Base-by-base conservation (phyloP, 1,284 basidiomycete genomes). In the Anthracocystis panici-leucophaei region DNA sequence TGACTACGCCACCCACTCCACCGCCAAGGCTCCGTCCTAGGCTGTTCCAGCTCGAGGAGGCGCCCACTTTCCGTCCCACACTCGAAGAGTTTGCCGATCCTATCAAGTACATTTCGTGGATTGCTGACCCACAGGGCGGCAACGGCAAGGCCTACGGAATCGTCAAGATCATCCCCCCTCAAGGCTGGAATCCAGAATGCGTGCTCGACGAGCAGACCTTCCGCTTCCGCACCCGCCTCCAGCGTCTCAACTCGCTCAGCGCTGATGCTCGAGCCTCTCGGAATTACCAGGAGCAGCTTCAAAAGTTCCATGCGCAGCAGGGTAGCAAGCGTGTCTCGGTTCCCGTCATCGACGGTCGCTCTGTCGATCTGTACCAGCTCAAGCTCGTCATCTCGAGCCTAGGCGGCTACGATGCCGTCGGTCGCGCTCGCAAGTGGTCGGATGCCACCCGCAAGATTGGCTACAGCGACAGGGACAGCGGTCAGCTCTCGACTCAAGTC, bases 201-300 rank as follows among this genome's bases (percentile, higher is more conserved):
- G 91, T 93, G n/a, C 92, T 95, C 48, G 92, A 98, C 85, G 94
- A 94, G 53, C 86, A 96, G 92, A 88, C 88, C 65, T 95, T 95
- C 87, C 92, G 93, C 73, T 99, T 99, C 88, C 94, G 93, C 86
- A 99, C 96, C 54, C 91, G 97, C 55, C 88, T 98, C 53, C 95
- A 98, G 87, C 91, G 92, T 63, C 89, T 99, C 81, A 98, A 98
- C 86, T 95, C 94, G 75, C 94, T 99, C 78, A 96, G 97, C 87
- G 97, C 97, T 16, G 93, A 95, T 55, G 95, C 95, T 57, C 89
- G 97, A 75, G 96, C 96, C 46, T 96, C 97, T 86, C 88, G 97
- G 85, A 98, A 97, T 88, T 99, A 97, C 86, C 87, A 97, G 77
- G 96, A 99, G 86, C 95, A 97, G 86, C 89, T 99, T 44, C 95